These are phyloP conservation scores for Fusarium subglutinans DNA, from an alignment of 2,329 filamentous ascomycete species.

Conservation along the genomic window DNA sequence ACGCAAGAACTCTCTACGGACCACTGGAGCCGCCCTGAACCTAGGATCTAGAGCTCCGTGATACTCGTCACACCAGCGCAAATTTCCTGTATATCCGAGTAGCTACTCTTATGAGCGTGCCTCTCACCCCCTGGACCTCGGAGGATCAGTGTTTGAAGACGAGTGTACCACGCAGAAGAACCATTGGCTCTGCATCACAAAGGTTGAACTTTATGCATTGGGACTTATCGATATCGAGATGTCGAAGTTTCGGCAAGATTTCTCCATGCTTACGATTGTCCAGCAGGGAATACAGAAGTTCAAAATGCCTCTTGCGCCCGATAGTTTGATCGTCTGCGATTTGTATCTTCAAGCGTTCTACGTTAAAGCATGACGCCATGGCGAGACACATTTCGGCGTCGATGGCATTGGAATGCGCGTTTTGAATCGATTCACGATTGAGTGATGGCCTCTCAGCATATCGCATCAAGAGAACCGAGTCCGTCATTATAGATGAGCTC, in stretches of 20 bases:
- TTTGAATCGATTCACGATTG: fast-evolving
- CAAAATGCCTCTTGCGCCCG: background rate
- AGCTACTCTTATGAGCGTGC: too few relatives aligned
- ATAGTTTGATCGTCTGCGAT: fast-evolving
- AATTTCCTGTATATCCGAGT: too few relatives aligned
- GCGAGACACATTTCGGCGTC: background rate
- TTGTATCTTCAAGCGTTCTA: background rate
- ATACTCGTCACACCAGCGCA: too few relatives aligned
- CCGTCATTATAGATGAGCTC: background rate
- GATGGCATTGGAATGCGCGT: fast-evolving
- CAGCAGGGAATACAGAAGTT: fast-evolving
- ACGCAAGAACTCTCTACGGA: background rate
- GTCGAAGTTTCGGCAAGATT: background rate
- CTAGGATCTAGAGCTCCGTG: too few relatives aligned
- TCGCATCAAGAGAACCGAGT: fast-evolving
- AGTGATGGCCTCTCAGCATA: background rate
- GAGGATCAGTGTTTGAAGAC: too few relatives aligned
- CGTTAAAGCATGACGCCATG: fast-evolving
- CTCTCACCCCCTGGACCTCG: too few relatives aligned
- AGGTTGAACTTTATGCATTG: too few relatives aligned
- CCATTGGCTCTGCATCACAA: too few relatives aligned
- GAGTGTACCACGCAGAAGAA: too few relatives aligned
- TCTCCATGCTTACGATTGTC: fast-evolving
- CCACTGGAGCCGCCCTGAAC: too few relatives aligned
- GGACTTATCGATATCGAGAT: too few relatives aligned